Evolutionary conservation across 805 yeast genomes (phyloP).

Genomic region (Zygosaccharomyces kombuchaensis): DNA sequence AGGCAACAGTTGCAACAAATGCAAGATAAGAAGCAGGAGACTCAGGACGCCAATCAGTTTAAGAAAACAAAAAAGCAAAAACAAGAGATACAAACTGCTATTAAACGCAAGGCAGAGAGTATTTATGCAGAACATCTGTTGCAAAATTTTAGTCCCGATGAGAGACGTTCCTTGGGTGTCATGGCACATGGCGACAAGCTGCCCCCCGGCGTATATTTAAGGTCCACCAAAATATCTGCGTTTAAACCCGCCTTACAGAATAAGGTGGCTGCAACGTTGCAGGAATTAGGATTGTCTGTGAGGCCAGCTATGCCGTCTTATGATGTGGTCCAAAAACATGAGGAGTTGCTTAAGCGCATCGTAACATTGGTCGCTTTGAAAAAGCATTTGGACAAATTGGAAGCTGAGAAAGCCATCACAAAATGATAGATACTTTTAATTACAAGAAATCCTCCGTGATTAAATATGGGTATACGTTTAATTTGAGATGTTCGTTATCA

Average conservation of each 20-base stretch:
- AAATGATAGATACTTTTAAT: conserved; percentile 15
- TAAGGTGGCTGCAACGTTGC: conserved; percentile 55
- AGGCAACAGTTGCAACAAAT: conserved; percentile 33
- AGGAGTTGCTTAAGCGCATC: conserved; percentile 64
- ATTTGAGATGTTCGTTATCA: background rate
- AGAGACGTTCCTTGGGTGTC: conserved; percentile 81
- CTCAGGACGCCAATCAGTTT: conserved; percentile 16
- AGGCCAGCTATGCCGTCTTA: conserved; percentile 88
- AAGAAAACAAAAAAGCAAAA: conserved; percentile 33
- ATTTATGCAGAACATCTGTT: conserved; percentile 34
- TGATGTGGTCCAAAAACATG: conserved; percentile 70
- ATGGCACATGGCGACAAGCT: conserved; percentile 70
- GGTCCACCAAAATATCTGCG: conserved; percentile 74
- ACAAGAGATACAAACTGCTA: conserved; percentile 29
- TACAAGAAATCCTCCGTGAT: background rate
- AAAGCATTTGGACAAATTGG: conserved; percentile 80
- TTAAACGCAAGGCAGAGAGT: conserved; percentile 31
- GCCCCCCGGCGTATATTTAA: conserved; percentile 70
- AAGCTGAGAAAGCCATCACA: conserved; percentile 64
- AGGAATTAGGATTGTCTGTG: conserved; percentile 73
- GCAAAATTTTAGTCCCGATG: conserved; percentile 57
- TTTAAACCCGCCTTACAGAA: conserved; percentile 73
- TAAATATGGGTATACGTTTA: background rate
- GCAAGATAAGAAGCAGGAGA: conserved; percentile 16
- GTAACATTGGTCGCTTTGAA: conserved; percentile 75